Evolutionary conservation across 805 yeast genomes (phyloP), one percentile per base, ranked within the genome.

Genomic region (Pichia membranifaciens): DNA sequence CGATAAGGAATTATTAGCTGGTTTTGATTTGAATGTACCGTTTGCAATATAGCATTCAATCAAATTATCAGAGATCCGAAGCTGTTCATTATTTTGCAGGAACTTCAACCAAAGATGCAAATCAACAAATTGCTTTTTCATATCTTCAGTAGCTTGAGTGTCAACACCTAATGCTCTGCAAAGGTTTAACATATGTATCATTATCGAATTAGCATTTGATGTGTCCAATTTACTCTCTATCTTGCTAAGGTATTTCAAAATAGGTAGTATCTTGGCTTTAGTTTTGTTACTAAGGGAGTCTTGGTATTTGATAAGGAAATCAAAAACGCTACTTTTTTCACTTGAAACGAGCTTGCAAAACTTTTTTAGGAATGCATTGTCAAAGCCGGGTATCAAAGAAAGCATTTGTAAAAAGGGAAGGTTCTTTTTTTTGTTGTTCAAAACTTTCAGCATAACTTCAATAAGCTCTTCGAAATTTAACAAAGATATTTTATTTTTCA

Each of bases 161-260:
- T 45, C 21, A 15, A 45, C 35, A 6, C 38, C 40, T 12, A 38
- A 6, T 7, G 38, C 20, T 20, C 43, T 36, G 25, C 18, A 34
- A 33, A 47, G 22, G 34, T 47, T 37, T n/a, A 47, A 22, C 13
- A 42, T 20, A 38, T 47, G 46, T 21, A 42, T 38, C 45, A 42
- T 42, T 9, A 47, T 20, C 8, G 50, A 47, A 32, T 47, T 47
- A 7, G 46, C 42, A n/a, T 38, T 38, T 3, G 16, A 33, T 29
- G 29, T 45, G n/a, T 41, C 41, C 10, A 45, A 17, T 9, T 29
- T 45, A 4, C 22, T 15, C 9, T 41, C 32, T 16, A 45, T 31
- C n/a, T 21, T 16, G 15, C 32, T 15, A 5, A 47, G 25, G 29
- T 42, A 43, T 5, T 47, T 32, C 13, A 47, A 4, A 25, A 47